Conservation (phyloP, 2,329 filamentous ascomycete species). For the Pseudogymnoascus sp. region DNA sequence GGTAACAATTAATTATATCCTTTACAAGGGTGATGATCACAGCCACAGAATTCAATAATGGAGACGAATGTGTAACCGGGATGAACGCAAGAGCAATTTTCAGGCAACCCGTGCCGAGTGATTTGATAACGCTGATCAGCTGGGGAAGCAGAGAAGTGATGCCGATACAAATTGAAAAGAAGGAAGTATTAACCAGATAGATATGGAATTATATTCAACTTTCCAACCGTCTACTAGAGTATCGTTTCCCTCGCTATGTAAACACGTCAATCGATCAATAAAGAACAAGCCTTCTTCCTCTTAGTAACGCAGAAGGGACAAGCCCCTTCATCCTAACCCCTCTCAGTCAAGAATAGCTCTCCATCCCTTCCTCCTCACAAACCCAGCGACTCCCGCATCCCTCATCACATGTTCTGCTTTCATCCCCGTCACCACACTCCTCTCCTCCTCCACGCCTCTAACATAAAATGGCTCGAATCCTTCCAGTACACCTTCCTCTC, state of each 20-base stretch:
- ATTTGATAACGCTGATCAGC: neutral
- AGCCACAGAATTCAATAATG: neutral
- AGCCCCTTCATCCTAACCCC: neutral
- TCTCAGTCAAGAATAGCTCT: conserved; percentile 34
- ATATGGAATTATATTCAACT: neutral
- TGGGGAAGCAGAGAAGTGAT: neutral
- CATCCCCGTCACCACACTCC: conserved; percentile 58
- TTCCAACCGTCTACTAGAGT: neutral
- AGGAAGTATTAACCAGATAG: neutral
- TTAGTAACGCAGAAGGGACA: neutral
- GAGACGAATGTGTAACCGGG: neutral
- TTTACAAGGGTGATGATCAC: neutral
- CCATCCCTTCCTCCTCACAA: conserved; percentile 53
- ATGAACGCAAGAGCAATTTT: neutral
- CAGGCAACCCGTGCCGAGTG: neutral
- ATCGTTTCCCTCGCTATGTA: neutral
- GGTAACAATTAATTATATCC: neutral
- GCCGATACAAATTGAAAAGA: neutral
- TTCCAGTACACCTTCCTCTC: conserved; percentile 5
- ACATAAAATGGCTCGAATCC: conserved; percentile 53
- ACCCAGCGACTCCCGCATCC: conserved; percentile 52
- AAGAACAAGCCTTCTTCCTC: neutral
- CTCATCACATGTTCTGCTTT: conserved; percentile 48
- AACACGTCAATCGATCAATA: neutral
- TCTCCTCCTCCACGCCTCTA: conserved; percentile 49